Base-by-base conservation (phyloP, 2,329 filamentous ascomycete genomes). In the Penicillium rolfsii region DNA sequence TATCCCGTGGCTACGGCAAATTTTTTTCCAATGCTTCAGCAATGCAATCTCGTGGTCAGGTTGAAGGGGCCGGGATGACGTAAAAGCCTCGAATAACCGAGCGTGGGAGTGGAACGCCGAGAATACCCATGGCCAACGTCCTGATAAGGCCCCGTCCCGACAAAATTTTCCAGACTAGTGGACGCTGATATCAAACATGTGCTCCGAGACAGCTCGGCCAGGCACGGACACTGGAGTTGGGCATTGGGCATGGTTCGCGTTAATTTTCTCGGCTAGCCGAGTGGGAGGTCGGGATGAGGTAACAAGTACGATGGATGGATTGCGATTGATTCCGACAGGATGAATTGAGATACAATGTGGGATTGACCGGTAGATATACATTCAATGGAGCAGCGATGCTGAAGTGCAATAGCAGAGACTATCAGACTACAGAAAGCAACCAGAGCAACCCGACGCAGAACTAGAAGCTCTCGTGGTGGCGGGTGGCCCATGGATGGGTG, bases 11-110 rank as follows among this genome's bases (percentile, higher is more conserved):
- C 28, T 22, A 46, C 30, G 22, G n/a, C 16, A 35, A 28, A 50
- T 22, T 14, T 35, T 35, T 35, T 35, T 30, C 16, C 35, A 14
- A 35, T 6, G 14, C n/a, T 6, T 22, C 28, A 35, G 35, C 14
- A 11, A 33, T 35, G 28, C 46, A n/a, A 35, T 19, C n/a, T 33
- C 11, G n/a, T 22, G 46, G 38, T 30, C 33, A 11, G 38, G 35
- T 33, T 19, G 1, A 22, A 16, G 16, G 8, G 36, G n/a, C 12
- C 26, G 26, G 53, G 7, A 48, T 64, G 59, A 64, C 61, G 61
- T 61, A 50, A 61, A 59, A 36, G 40, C 61, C 61, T 61, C 22
- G 55, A 61, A 63, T 63, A 63, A 61, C 61, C 61, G 61, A 63
- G 55, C 52, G 3, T n/a, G 30, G 48, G 45, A 49, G 40, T 33